Percentiles rank a stretch among this genome's conserved stretches.
phyloP scores from a whole-genome alignment of 345 rosid species.

The Syzygium oleosum region DNA sequence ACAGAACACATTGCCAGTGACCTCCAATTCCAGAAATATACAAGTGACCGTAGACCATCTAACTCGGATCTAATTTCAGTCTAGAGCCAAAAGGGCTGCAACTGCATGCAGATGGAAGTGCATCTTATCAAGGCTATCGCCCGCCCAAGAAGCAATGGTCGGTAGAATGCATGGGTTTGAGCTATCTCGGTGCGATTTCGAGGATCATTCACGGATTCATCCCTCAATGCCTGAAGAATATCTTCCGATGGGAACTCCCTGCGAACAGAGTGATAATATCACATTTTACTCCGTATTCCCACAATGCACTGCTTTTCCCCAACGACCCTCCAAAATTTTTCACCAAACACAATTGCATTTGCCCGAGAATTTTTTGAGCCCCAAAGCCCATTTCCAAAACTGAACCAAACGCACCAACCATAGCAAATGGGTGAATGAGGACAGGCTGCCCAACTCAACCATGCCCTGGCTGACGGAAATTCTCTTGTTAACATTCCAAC shows the following conservation, averaged over 20 bases:
- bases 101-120: not conserved
- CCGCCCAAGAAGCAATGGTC: constrained; percentile 79
- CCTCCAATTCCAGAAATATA: not conserved
- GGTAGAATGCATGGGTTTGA: constrained; percentile 70
- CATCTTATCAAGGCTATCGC: constrained; percentile 17
- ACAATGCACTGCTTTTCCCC: not conserved
- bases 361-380: not conserved
- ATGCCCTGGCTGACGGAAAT: not conserved
- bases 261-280: constrained; percentile 1
- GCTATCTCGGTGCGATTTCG: constrained; percentile 78
- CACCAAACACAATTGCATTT: not conserved
- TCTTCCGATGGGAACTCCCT: constrained; percentile 63
- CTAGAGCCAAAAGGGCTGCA: not conserved
- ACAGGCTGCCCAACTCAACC: not conserved
- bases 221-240: constrained; percentile 74
- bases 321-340: not conserved
- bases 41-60: not conserved
- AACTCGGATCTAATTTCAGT: not conserved
- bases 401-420: not conserved
- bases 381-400: not conserved
- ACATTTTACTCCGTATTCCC: not conserved
- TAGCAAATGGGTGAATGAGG: not conserved
- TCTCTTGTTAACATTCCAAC: not conserved
- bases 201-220: constrained; percentile 84
- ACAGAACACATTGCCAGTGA: not conserved